These are phyloP conservation scores for Cyamopsis tetragonoloba DNA, from an alignment of 306 rosid species.

Conservation along the genomic window DNA sequence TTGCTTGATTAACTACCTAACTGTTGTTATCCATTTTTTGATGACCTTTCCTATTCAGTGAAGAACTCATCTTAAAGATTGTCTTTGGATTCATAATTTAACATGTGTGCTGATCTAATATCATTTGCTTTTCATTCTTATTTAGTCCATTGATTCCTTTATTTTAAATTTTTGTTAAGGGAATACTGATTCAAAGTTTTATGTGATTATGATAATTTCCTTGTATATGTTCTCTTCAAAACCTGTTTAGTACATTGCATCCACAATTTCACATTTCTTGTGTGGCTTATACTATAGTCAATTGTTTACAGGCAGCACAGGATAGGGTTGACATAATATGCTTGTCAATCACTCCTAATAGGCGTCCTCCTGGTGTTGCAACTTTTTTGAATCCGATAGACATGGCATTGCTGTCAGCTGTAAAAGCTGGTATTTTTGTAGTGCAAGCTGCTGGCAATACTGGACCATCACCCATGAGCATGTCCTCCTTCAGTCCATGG, in stretches of 20 bases:
- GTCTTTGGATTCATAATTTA: background rate
- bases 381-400: constrained; percentile 96
- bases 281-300: constrained; percentile 7
- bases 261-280: background rate
- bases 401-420: constrained; percentile 91
- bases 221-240: background rate
- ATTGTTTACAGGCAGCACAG: constrained; percentile 77
- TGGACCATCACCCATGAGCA: constrained; percentile 91
- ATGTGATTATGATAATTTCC: background rate
- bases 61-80: background rate
- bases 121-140: background rate
- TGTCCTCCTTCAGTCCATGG: constrained; percentile 99
- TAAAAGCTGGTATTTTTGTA: constrained; percentile 86
- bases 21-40: background rate
- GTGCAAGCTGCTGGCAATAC: constrained; percentile 99
- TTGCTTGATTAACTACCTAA: background rate
- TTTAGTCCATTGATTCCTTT: background rate
- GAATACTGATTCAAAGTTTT: background rate
- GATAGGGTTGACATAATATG: constrained; percentile 88
- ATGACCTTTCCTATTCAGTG: background rate
- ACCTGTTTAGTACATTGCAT: background rate
- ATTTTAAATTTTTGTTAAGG: background rate
- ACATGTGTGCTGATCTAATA: background rate
- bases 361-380: constrained; percentile 90
- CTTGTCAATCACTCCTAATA: constrained; percentile 90